These are phyloP conservation scores for Dysphania ambrosioides DNA, from an alignment of 148 eudicot genomes.

Conservation along the genomic window DNA sequence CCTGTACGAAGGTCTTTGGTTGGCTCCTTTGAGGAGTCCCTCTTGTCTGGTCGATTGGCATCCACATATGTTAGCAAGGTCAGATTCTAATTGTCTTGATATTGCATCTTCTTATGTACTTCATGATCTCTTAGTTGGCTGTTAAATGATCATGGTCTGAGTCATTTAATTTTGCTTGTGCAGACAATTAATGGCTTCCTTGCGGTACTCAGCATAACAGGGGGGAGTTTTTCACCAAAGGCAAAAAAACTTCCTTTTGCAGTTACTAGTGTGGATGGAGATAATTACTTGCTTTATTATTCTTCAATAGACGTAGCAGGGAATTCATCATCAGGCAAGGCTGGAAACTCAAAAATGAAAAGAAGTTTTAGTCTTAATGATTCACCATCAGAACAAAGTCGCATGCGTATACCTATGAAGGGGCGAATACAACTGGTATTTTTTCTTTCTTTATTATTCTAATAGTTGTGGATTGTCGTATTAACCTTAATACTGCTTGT, in stretches of 20 bases:
- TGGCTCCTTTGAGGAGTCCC: constrained; percentile 98
- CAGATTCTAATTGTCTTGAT: constrained; percentile 6
- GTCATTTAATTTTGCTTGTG: constrained; percentile 14
- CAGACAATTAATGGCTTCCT: constrained; percentile 97
- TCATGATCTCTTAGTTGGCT: not conserved
- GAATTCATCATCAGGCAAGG: constrained; percentile 37
- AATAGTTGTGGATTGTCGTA: not conserved
- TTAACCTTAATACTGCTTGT: not conserved
- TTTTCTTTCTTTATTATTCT: constrained; percentile 11
- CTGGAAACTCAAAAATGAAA: constrained; percentile 44
- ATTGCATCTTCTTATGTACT: constrained; percentile 4
- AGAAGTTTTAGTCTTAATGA: constrained; percentile 52
- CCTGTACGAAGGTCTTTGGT: constrained; percentile 81
- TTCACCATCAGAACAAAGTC: constrained; percentile 45
- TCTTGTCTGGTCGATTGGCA: constrained; percentile 86
- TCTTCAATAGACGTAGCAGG: constrained; percentile 77
- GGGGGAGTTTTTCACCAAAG: constrained; percentile 85
- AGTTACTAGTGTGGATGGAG: constrained; percentile 85
- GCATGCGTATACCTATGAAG: constrained; percentile 81
- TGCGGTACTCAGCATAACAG: constrained; percentile 76
- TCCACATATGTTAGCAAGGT: constrained; percentile 70
- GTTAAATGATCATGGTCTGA: constrained; percentile 9
- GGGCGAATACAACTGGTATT: constrained; percentile 91
- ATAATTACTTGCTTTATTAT: constrained; percentile 72
- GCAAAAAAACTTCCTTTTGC: constrained; percentile 90